These are phyloP conservation scores for Cystobasidium onofrii DNA, from an alignment of 768 basidiomycete species.

Conservation along the genomic window DNA sequence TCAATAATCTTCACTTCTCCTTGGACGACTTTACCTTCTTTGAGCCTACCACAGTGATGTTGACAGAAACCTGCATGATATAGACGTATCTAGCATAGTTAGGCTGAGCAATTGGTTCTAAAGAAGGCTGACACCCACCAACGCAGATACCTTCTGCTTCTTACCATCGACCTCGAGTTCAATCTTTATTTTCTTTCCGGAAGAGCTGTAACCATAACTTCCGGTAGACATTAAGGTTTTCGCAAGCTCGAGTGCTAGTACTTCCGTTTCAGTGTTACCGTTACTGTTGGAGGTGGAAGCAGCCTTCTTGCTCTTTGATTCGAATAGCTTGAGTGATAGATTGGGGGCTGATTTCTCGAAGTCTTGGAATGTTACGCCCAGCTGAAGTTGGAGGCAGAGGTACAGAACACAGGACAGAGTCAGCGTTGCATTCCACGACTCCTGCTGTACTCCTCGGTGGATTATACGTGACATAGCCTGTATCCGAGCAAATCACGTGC, in stretches of 20 bases:
- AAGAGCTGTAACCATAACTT: background rate
- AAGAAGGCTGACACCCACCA: background rate
- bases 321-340: slow-evolving; percentile 10
- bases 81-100: no score
- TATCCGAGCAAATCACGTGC: background rate
- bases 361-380: background rate
- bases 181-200: background rate
- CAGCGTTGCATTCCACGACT: no score
- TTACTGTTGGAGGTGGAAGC: background rate
- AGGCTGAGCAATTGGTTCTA: background rate
- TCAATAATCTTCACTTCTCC: background rate
- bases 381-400: background rate
- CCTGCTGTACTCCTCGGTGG: no score
- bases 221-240: background rate
- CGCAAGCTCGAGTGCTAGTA: background rate
- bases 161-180: slow-evolving; percentile 19
- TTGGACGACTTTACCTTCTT: slow-evolving; percentile 5
- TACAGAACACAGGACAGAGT: no score
- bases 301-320: background rate
- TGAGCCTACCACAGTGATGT: slow-evolving; percentile 6
- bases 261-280: background rate
- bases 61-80: background rate
- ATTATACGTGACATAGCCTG: no score
- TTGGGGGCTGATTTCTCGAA: background rate
- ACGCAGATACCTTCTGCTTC: background rate